Evolutionary conservation across 2,329 filamentous ascomycete species (phyloP), one percentile per base, ranked within the genome.

Genomic region (Clonostachys rhizophaga): DNA sequence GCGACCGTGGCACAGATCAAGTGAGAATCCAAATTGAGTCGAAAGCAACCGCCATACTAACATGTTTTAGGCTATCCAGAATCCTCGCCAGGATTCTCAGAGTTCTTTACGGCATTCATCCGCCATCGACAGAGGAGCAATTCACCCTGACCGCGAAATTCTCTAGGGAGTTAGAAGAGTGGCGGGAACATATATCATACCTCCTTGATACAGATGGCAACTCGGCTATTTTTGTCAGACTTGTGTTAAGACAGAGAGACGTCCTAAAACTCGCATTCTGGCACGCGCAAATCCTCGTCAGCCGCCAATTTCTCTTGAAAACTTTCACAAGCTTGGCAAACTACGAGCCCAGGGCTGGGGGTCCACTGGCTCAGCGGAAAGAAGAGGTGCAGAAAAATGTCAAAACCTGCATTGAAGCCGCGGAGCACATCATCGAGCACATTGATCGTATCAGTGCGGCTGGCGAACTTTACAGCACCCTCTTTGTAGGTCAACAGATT

Each of bases 211-310:
- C 69, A 0, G 63, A 69, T 10, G 36, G 39, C 64, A 53, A 4
- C 51, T 62, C 34, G 17, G 34, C 61, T 2, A 49, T 67, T 3
- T 54, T 70, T 6, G 55, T 67, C 7, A 62, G 63, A 2, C 64
- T 71, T n/a, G 68, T 66, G 46, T 64, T 65, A 40, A 61, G 69
- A 0, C 70, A 72, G 51, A 57, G 65, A 4, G 65, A 70, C 44
- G 64, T 71, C 0, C 52, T 72, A 5, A 70, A 68, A 42, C 52
- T 71, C 4, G 62, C 69, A 5, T 72, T 62, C 51, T 71, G 67
- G 65, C 69, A 72, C 46, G 64, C 69, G 3, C 57, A 62, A 16
- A 67, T 72, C n/a, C 58, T 72, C 2, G 62, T 64, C 2, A 61
- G 70, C 42, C 59, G 69, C 0, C 68, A 66, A 1, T 65, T 67